Evolutionary conservation across 805 yeast genomes (phyloP).

Genomic region (Ogataea thermomethanolica): DNA sequence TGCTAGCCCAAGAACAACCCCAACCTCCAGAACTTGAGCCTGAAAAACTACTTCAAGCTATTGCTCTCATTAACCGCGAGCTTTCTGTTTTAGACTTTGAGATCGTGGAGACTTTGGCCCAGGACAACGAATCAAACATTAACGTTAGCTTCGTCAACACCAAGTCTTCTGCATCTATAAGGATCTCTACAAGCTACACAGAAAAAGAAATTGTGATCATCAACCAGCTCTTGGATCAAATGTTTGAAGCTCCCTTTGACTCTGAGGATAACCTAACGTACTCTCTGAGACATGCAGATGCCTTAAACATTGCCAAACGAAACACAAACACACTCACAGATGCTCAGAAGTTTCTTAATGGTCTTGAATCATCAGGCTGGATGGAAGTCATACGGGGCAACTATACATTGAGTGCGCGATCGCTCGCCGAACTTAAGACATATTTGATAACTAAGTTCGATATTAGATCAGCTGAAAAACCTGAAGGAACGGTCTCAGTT

Average conservation of each 20-base stretch:
- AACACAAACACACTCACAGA: constrained; percentile 27
- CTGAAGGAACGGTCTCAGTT: constrained; percentile 37
- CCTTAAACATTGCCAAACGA: constrained; percentile 30
- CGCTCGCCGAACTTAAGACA: constrained; percentile 45
- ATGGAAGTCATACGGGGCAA: constrained; percentile 36
- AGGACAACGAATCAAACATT: constrained; percentile 31
- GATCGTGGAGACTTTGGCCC: constrained; percentile 31
- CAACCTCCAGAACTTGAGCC: constrained; percentile 1
- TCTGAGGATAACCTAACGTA: constrained; percentile 30
- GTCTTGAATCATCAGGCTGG: constrained; percentile 53
- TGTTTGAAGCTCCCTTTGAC: constrained; percentile 30
- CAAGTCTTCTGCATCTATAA: constrained; percentile 36
- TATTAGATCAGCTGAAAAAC: constrained; percentile 19
- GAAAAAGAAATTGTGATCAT: constrained; percentile 43
- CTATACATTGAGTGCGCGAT: constrained; percentile 38
- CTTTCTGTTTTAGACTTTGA: constrained; percentile 40
- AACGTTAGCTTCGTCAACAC: constrained; percentile 35
- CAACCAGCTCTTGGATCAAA: constrained; percentile 41
- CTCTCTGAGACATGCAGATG: constrained; percentile 35
- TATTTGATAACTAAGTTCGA: constrained; percentile 45
- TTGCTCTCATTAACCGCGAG: constrained; percentile 26
- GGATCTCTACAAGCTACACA: constrained; percentile 33
- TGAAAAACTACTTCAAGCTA: constrained; percentile 10
- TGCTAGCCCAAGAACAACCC: constrained; percentile 3
- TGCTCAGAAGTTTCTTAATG: constrained; percentile 37